Evolutionary conservation across 2,329 filamentous ascomycete species (phyloP), one percentile per base, ranked within the genome.

Genomic region (Lachnellula cervina): DNA sequence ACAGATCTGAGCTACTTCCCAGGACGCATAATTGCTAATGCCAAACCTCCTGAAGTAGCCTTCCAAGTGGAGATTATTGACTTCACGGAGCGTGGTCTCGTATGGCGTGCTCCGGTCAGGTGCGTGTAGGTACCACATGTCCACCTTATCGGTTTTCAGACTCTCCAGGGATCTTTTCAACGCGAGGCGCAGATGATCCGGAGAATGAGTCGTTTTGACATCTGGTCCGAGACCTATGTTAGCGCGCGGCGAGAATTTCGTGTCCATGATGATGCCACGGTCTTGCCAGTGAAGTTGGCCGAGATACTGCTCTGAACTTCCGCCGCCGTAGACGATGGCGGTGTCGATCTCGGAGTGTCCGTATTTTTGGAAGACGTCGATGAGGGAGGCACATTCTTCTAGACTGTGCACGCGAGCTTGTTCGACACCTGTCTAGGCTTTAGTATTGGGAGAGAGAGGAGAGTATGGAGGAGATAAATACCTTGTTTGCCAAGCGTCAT

Each of bases 341-440:
- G 84, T 88, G 67, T 89, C 87, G 51, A 89, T 69, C 63, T 89
- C 86, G 65, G 81, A 79, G 71, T 88, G 84, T 19, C 85, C 85
- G 63, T 81, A 77, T 23, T 76, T 74, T 66, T 87, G 83, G 67
- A 89, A 81, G 60, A 81, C 77, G 68, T 87, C 82, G 43, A 89
- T 76, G 51, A 79, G 79, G 59, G 77, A 76, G 56, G 80, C 83
- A 69, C 78, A 83, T 34, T 83, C 81, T 48, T 81, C 40, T 11
- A 69, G 44, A 6, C 56, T 57, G 49, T 66, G 57, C 3, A 70
- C 60, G 3, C 67, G 66, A 1, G 61, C 56, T 58, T 66, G 62
- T 25, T 66, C 64, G 16, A 56, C 61, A 32, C 63, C 66, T 60
- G 34, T 37, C 9, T 44, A 5, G n/a, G 8, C 16, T 44, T 17